Percentiles rank a stretch among this genome's conserved stretches.
These are phyloP conservation scores for Entonaema liquescens DNA, from an alignment of 495 filamentous ascomycete species.

Conservation along the genomic window DNA sequence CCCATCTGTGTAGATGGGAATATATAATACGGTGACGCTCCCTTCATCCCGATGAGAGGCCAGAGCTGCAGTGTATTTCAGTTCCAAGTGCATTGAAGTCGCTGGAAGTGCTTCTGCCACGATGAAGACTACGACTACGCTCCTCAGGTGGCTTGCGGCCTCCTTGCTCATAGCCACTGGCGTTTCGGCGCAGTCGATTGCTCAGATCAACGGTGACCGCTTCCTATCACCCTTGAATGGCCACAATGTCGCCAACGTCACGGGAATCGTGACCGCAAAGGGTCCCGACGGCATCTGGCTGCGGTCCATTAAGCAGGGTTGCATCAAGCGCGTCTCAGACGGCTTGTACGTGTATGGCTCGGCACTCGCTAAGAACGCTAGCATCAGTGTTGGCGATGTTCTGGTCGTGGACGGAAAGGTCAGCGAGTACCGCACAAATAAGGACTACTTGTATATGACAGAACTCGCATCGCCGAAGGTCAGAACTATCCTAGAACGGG, in stretches of 20 bases:
- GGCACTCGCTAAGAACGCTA: conserved; percentile 48
- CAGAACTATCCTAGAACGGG: conserved; percentile 54
- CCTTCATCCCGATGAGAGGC: neutral
- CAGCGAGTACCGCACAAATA: conserved; percentile 61
- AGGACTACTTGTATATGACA: conserved; percentile 63
- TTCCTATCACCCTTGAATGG: conserved; percentile 65
- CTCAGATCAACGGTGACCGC: conserved; percentile 68
- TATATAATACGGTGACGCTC: conserved; percentile 10
- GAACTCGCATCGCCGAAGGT: conserved; percentile 62
- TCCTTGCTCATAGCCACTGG: conserved; percentile 12
- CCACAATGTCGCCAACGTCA: conserved; percentile 60
- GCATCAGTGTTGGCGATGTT: conserved; percentile 63
- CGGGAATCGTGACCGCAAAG: conserved; percentile 68
- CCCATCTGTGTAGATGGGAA: neutral
- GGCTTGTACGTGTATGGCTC: conserved; percentile 65
- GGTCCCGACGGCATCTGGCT: conserved; percentile 66
- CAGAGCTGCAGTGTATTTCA: neutral
- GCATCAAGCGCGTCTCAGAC: conserved; percentile 55
- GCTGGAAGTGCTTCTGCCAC: neutral
- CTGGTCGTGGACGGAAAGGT: conserved; percentile 64
- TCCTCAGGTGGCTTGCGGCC: conserved; percentile 9
- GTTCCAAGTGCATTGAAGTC: neutral
- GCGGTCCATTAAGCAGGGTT: conserved; percentile 57
- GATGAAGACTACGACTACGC: conserved; percentile 16
- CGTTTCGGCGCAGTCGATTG: conserved; percentile 60